A percentile compares a stretch with the other conserved stretches of the same genome.
phyloP scores from a whole-genome alignment of 164 flowering plant genomes.

The Vitis rupestris region DNA sequence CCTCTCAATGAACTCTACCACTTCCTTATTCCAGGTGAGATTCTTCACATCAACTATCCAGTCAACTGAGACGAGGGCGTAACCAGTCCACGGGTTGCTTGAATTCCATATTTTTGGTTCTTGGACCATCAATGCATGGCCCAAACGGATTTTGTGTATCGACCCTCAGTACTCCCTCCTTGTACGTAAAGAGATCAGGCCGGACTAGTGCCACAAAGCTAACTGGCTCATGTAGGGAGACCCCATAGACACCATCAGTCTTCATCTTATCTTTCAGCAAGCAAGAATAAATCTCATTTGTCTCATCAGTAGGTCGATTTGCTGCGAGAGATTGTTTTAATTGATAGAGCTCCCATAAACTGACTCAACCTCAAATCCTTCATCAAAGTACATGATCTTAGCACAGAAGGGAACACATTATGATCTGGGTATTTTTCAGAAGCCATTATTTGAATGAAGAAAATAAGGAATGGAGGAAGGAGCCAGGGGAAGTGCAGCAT shows the following conservation, averaged over 20 bases:
- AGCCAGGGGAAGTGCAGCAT: no score
- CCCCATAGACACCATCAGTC: constrained; percentile 91
- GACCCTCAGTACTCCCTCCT: constrained; percentile 87
- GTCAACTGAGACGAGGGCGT: constrained; percentile 81
- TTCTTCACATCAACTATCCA: constrained; percentile 82
- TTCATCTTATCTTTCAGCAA: constrained; percentile 64
- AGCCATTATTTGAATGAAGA: no score
- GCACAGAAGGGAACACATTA: no score
- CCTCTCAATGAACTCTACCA: no score
- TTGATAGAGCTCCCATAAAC: constrained; percentile 41
- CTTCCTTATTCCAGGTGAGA: no score
- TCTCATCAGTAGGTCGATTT: no score
- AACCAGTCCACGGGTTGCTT: constrained; percentile 81
- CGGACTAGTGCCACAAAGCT: constrained; percentile 77
- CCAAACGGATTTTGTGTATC: constrained; percentile 85
- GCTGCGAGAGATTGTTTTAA: constrained; percentile 37
- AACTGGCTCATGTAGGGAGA: constrained; percentile 68
- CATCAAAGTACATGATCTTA: no score
- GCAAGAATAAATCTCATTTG: constrained; percentile 66
- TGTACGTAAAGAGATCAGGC: constrained; percentile 93
- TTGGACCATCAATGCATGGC: constrained; percentile 91
- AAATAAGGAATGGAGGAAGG: no score
- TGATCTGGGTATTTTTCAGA: no score
- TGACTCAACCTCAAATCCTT: no score
- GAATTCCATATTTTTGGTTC: constrained; percentile 83